phyloP scores from a whole-genome alignment of 2,329 filamentous ascomycete species.

The Pestalotiopsis fici region DNA sequence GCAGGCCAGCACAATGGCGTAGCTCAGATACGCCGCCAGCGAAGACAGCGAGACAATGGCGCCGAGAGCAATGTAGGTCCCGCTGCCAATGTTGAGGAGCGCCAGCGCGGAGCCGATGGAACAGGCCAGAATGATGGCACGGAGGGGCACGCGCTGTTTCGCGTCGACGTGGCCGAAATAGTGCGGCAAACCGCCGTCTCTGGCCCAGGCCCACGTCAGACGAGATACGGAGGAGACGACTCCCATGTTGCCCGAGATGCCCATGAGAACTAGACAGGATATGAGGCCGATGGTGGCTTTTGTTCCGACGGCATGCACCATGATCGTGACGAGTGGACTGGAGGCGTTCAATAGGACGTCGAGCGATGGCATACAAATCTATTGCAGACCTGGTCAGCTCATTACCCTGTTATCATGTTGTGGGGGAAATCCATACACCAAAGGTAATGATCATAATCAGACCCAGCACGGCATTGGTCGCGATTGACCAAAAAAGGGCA shows the following conservation, averaged over 20 bases:
- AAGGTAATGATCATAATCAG: slow-evolving; percentile 1
- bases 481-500: slow-evolving; percentile 7
- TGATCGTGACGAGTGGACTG: neutral
- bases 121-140: neutral
- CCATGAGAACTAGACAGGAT: neutral
- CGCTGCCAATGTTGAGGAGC: slow-evolving; percentile 5
- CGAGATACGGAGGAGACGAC: neutral
- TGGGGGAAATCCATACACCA: neutral
- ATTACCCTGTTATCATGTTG: neutral
- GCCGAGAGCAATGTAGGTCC: neutral
- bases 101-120: neutral
- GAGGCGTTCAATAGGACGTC: neutral
- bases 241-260: neutral
- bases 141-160: neutral
- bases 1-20: slow-evolving; percentile 1
- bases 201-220: slow-evolving; percentile 5
- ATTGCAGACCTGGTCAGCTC: neutral
- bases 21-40: slow-evolving; percentile 1
- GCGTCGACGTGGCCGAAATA: slow-evolving; percentile 7
- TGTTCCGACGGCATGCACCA: neutral
- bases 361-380: slow-evolving; percentile 5
- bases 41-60: neutral
- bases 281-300: neutral
- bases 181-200: slow-evolving; percentile 2
- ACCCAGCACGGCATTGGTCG: neutral